These are phyloP conservation scores for Ascochyta lentis DNA, from an alignment of 2,329 filamentous ascomycete species.

Conservation along the genomic window DNA sequence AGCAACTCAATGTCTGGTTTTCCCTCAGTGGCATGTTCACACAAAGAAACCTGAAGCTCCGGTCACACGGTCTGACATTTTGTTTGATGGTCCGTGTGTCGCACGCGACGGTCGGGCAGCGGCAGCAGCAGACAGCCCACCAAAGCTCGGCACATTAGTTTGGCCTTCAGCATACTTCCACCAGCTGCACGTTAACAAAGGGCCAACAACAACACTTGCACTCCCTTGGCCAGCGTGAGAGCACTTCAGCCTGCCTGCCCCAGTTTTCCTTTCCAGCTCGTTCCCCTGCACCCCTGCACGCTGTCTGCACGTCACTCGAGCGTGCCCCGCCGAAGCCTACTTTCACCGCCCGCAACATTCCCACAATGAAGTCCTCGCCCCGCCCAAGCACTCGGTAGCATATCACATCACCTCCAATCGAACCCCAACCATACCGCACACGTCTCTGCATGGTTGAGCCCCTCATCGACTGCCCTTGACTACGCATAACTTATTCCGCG, in stretches of 20 bases:
- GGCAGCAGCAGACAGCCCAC: slow-evolving; percentile 11
- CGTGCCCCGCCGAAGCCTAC: slow-evolving; percentile 38
- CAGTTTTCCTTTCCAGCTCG: slow-evolving; percentile 8
- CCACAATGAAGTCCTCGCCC: slow-evolving; percentile 42
- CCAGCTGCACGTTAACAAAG: slow-evolving; percentile 12
- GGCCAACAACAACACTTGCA: neutral
- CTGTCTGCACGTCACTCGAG: slow-evolving; percentile 31
- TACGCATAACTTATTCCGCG: slow-evolving; percentile 23
- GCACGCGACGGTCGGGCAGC: slow-evolving; percentile 16
- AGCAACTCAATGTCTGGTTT: neutral
- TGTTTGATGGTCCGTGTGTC: slow-evolving; percentile 14
- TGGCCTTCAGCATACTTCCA: slow-evolving; percentile 10
- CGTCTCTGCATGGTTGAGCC: slow-evolving; percentile 23
- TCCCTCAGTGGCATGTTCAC: neutral
- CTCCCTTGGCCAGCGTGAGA: neutral
- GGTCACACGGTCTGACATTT: neutral
- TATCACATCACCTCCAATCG: slow-evolving; percentile 21
- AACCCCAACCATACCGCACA: slow-evolving; percentile 28
- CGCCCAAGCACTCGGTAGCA: slow-evolving; percentile 47
- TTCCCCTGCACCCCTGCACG: slow-evolving; percentile 21
- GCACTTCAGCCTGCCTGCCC: slow-evolving; percentile 4
- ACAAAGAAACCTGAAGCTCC: neutral
- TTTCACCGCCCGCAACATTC: slow-evolving; percentile 47
- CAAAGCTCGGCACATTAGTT: slow-evolving; percentile 13
- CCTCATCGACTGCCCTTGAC: slow-evolving; percentile 26